phyloP scores from a whole-genome alignment of 2,329 filamentous ascomycete species.

The Orbilia quercus region DNA sequence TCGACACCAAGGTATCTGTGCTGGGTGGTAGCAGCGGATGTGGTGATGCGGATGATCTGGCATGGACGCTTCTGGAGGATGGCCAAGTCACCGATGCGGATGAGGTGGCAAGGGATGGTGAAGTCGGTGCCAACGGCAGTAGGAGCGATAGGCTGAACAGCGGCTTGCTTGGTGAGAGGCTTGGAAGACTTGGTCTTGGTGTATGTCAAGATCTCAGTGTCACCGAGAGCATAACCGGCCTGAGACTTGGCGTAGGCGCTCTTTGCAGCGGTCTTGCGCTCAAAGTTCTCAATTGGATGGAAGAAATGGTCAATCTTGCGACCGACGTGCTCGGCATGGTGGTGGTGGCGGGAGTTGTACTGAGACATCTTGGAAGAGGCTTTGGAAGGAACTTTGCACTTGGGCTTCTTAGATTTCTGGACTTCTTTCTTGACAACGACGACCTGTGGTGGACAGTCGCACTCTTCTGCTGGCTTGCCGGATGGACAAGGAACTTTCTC shows the following conservation, averaged over 20 bases:
- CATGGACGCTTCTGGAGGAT: constrained; percentile 98
- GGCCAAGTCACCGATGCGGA: constrained; percentile 97
- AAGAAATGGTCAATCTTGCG: constrained; percentile 61
- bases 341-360: constrained; percentile 34
- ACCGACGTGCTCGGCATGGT: constrained; percentile 57
- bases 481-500: constrained; percentile 35
- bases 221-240: constrained; percentile 62
- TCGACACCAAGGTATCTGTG: constrained; percentile 99
- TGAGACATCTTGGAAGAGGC: constrained; percentile 41
- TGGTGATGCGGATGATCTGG: constrained; percentile 99
- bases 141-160: constrained; percentile 56
- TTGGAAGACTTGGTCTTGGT: constrained; percentile 63
- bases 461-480: constrained; percentile 48
- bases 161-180: constrained; percentile 61
- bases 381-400: constrained; percentile 17
- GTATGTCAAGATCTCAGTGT: constrained; percentile 66
- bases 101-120: constrained; percentile 99
- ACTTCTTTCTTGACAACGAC: constrained; percentile 46
- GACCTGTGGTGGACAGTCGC: constrained; percentile 33
- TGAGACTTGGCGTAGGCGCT: constrained; percentile 62
- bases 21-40: constrained; percentile 96
- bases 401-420: constrained; percentile 28
- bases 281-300: constrained; percentile 45
- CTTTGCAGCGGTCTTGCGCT: constrained; percentile 51
- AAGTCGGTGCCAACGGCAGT: constrained; percentile 75